Conservation (phyloP, 495 filamentous ascomycete genomes). For the Durotheca rogersii region DNA sequence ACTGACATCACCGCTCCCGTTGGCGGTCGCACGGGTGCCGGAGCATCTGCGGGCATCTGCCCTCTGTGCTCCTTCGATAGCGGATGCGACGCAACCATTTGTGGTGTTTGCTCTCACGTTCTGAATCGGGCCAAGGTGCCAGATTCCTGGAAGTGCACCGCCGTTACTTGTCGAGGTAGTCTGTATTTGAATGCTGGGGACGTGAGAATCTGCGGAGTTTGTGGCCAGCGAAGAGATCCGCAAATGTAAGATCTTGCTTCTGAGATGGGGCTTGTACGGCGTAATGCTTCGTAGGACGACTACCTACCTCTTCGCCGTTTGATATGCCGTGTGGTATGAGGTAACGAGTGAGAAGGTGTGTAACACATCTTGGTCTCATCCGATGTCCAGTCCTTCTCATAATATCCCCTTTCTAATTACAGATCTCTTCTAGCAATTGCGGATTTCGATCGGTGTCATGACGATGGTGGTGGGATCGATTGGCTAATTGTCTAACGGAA, state of each 20-base stretch:
- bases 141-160: constrained; percentile 61
- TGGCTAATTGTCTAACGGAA: no score
- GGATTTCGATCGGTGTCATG: not conserved
- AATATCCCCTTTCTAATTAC: constrained; percentile 13
- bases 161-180: constrained; percentile 51
- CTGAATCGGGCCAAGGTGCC: constrained; percentile 52
- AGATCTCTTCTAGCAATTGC: not conserved
- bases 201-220: constrained; percentile 65
- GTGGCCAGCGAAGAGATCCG: constrained; percentile 48
- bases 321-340: not conserved
- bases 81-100: constrained; percentile 50
- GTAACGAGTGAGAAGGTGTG: not conserved
- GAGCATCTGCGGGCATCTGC: constrained; percentile 40
- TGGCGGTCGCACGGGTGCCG: constrained; percentile 3
- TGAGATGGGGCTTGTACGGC: not conserved
- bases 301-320: not conserved
- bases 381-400: no score
- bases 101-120: constrained; percentile 65
- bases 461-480: not conserved
- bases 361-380: constrained; percentile 2
- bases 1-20: constrained; percentile 12
- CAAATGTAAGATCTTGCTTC: not conserved
- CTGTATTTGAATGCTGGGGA: constrained; percentile 65
- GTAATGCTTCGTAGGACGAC: not conserved
- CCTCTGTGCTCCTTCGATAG: constrained; percentile 65